These are phyloP conservation scores for Entomortierella chlamydospora DNA, from an alignment of 192 early-diverging fungal genomes.

Conservation along the genomic window DNA sequence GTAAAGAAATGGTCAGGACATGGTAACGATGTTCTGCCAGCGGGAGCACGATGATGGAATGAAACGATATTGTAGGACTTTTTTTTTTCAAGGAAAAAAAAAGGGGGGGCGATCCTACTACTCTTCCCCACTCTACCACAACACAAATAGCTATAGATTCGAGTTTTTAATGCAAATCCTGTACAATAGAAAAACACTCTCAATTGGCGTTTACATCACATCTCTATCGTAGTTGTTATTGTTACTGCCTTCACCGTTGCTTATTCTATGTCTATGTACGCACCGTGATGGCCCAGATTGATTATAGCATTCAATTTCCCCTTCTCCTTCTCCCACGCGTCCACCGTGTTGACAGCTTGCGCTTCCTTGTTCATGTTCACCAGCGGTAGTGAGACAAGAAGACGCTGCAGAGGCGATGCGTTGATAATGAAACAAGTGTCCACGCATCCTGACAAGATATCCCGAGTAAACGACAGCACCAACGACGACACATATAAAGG, in stretches of 20 bases:
- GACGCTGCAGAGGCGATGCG: constrained; percentile 30
- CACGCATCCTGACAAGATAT: constrained; percentile 29
- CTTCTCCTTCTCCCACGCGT: background rate
- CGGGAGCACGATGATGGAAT: constrained; percentile 5
- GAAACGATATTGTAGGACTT: background rate
- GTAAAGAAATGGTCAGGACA: constrained; percentile 44
- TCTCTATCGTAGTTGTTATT: too few relatives aligned
- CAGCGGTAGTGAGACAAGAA: background rate
- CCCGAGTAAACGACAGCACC: constrained; percentile 43
- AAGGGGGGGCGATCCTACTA: background rate
- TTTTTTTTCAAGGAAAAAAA: background rate
- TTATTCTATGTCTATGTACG: constrained; percentile 9
- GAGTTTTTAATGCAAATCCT: background rate
- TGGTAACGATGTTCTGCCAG: constrained; percentile 17
- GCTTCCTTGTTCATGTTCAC: background rate
- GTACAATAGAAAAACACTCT: background rate
- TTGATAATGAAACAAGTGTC: constrained; percentile 54
- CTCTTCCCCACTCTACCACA: background rate
- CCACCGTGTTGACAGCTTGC: background rate
- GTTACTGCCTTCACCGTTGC: background rate
- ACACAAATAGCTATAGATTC: background rate
- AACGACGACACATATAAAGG: constrained; percentile 27
- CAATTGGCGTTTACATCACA: too few relatives aligned
- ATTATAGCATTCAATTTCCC: background rate
- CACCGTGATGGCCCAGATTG: constrained; percentile 9